A percentile compares a stretch with the other conserved stretches of the same genome.
Conservation (phyloP, 257 asterid genomes). For the Solanum bulbocastanum region DNA sequence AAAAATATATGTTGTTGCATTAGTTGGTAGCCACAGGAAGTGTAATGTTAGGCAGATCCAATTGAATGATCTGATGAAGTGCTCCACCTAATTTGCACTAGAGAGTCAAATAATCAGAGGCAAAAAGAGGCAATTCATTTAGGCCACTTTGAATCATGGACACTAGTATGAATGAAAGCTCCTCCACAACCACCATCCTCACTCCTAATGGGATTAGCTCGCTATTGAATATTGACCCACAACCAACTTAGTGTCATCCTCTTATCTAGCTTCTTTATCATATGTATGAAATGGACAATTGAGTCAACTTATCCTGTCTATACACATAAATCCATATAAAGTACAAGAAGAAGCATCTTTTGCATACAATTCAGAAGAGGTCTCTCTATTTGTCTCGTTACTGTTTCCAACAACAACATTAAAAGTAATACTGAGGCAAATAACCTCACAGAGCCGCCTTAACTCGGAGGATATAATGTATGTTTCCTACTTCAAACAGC, state of each 20-base stretch:
- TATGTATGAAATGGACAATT: background rate
- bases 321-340: background rate
- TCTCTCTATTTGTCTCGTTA: background rate
- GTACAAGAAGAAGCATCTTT: background rate
- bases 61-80: background rate
- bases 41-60: background rate
- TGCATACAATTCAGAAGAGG: background rate
- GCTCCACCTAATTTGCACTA: background rate
- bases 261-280: background rate
- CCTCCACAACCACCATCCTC: background rate
- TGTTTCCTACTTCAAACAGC: constrained; percentile 27
- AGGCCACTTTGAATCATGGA: background rate
- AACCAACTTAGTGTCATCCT: background rate
- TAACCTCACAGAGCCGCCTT: constrained; percentile 37
- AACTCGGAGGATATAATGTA: constrained; percentile 15
- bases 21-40: background rate
- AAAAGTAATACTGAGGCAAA: constrained; percentile 1
- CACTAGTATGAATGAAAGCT: background rate
- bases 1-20: background rate
- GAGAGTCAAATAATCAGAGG: background rate
- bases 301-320: background rate
- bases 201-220: background rate
- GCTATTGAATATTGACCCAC: background rate
- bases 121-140: background rate
- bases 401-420: background rate